Percentiles rank a stretch among this genome's conserved stretches.
Evolutionary conservation across 2,329 filamentous ascomycete species (phyloP).

Genomic region (Penicillium italicum): DNA sequence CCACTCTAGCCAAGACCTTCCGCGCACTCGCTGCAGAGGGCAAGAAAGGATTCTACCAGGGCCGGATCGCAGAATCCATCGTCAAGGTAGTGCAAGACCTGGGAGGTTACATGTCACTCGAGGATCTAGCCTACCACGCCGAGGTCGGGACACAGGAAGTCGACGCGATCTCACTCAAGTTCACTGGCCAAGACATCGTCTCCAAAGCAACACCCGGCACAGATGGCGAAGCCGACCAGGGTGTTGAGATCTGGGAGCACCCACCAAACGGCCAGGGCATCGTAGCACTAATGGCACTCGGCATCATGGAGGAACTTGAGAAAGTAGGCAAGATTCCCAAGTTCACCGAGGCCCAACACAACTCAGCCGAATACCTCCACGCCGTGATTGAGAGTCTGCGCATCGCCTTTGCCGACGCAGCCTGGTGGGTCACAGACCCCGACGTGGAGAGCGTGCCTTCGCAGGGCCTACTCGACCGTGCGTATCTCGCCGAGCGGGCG

Average conservation of each 20-base stretch:
- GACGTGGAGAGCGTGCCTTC: conserved; percentile 62
- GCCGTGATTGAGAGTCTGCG: conserved; percentile 82
- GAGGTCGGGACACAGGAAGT: conserved; percentile 72
- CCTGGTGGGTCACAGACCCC: conserved; percentile 88
- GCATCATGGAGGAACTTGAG: conserved; percentile 84
- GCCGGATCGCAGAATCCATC: conserved; percentile 74
- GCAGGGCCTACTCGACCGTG: conserved; percentile 63
- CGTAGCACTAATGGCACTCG: conserved; percentile 88
- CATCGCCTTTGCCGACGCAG: conserved; percentile 83
- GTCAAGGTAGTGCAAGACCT: conserved; percentile 71
- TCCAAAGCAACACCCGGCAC: conserved; percentile 20
- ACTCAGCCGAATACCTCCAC: conserved; percentile 76
- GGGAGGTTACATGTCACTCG: conserved; percentile 73
- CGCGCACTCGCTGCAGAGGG: conserved; percentile 72
- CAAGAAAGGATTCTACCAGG: conserved; percentile 87
- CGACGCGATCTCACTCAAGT: conserved; percentile 77
- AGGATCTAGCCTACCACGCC: conserved; percentile 76
- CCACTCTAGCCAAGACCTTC: conserved; percentile 76
- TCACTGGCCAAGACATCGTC: conserved; percentile 56
- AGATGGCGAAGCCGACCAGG: conserved; percentile 38
- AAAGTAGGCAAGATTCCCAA: conserved; percentile 67
- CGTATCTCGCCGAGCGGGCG: conserved; percentile 69
- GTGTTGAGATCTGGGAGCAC: conserved; percentile 88
- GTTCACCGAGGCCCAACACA: conserved; percentile 68
- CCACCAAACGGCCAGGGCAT: conserved; percentile 96